A percentile compares a stretch with the other conserved stretches of the same genome.
Evolutionary conservation across 2,329 filamentous ascomycete genomes (phyloP).

Genomic region (Leptographium procerum): DNA sequence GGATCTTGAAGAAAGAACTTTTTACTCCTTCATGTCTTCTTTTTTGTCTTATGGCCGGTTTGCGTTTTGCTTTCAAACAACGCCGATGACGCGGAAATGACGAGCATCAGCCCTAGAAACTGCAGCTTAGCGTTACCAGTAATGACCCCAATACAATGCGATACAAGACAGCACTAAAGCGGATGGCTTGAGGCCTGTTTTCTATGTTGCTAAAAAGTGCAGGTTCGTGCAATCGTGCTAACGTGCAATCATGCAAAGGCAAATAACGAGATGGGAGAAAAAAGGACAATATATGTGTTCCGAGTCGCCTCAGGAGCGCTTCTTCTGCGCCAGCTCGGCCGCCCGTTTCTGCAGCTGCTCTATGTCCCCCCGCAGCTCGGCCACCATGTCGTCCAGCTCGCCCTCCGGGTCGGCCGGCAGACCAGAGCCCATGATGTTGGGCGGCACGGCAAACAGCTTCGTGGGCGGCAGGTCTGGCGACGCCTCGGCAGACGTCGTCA

Average conservation of each 20-base stretch:
- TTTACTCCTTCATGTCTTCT: not conserved
- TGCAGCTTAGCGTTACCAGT: not conserved
- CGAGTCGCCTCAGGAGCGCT: not conserved
- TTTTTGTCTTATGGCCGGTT: not conserved
- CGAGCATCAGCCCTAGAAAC: not conserved
- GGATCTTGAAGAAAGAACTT: not conserved
- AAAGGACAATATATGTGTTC: too few species aligned
- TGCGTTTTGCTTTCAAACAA: not conserved
- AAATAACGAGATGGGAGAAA: not conserved
- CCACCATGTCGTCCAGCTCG: constrained; percentile 68
- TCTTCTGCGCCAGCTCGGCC: not conserved
- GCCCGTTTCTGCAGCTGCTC: constrained; percentile 35
- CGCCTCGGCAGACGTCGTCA: not conserved
- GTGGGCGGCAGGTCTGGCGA: constrained; percentile 8
- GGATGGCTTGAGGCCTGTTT: not conserved
- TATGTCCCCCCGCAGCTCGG: constrained; percentile 64
- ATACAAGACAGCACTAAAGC: not conserved
- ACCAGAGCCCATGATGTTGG: constrained; percentile 30
- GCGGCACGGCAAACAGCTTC: constrained; percentile 4
- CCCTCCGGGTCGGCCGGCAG: constrained; percentile 64
- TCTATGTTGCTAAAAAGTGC: not conserved
- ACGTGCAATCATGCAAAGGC: not conserved
- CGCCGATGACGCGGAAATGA: not conserved
- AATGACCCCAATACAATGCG: not conserved
- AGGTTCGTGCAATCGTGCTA: not conserved